These are phyloP conservation scores for Drosera spatulata DNA, from an alignment of 179 eudicot species.

Conservation along the genomic window DNA sequence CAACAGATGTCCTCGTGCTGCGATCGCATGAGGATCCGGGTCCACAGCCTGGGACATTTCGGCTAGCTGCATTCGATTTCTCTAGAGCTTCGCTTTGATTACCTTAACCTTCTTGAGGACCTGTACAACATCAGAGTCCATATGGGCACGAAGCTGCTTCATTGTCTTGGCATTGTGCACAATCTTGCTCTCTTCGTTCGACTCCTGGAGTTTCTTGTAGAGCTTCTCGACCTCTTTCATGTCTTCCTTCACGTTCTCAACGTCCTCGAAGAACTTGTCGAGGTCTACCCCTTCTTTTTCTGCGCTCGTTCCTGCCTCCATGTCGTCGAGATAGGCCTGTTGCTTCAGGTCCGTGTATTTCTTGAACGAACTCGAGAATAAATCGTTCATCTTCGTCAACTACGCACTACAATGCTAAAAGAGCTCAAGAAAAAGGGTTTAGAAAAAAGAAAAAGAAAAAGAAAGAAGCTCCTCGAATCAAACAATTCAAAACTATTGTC, in stretches of 20 bases:
- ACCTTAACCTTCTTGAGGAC: conserved; percentile 62
- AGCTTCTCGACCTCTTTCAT: conserved; percentile 64
- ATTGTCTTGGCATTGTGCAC: conserved; percentile 70
- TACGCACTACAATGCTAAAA: background rate
- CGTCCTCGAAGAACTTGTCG: conserved; percentile 65
- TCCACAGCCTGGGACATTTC: conserved; percentile 57
- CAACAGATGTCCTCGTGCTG: conserved; percentile 64
- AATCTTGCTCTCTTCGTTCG: conserved; percentile 50
- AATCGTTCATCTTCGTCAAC: conserved; percentile 59
- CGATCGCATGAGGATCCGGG: conserved; percentile 79
- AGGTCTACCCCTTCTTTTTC: conserved; percentile 40
- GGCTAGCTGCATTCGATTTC: conserved; percentile 42
- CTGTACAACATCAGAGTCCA: conserved; percentile 59
- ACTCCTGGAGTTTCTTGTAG: conserved; percentile 47
- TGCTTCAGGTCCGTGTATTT: conserved; percentile 29
- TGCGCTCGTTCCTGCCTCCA: conserved; percentile 32
- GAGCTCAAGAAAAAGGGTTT: background rate
- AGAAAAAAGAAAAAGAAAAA: background rate
- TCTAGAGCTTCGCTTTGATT: conserved; percentile 73
- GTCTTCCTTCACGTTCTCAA: conserved; percentile 65
- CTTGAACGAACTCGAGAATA: conserved; percentile 62
- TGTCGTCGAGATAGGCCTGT: conserved; percentile 25
- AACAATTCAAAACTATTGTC: background rate
- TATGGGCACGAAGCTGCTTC: conserved; percentile 54
- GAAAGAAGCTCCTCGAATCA: background rate